Evolutionary conservation across 208 protist genomes (phyloP), one percentile per base, ranked within the genome.

Genomic region (Acanthamoeba lenticulata): DNA sequence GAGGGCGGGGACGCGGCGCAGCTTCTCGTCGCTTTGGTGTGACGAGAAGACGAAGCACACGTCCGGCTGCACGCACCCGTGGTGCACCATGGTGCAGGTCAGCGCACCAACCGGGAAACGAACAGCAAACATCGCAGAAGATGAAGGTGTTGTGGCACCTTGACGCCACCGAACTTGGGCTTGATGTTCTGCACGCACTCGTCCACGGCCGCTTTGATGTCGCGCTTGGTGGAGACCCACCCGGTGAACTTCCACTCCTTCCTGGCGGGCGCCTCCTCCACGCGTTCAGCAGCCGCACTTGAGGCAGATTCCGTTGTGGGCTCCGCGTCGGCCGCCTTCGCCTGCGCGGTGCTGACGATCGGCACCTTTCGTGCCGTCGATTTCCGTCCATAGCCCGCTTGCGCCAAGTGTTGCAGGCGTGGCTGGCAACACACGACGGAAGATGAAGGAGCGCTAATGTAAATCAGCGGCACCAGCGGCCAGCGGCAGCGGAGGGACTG

Each of bases 161-260:
- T 47, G 27, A 24, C 32, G 29, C 29, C 74, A 5, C 74, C 74
- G 45, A 85, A 85, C 32, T 85, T 85, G 13, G 74, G 74, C n/a
- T 29, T 3, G 4, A 85, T 85, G 74, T 85, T 85, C 32, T 47
- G 44, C n/a, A 85, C 74, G 32, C 74, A 85, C 45, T 85, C 74
- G 13, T 85, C 74, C 24, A 85, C 74, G 17, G 74, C 74, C 2
- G 74, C 74, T 34, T 55, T 47, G 44, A 85, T 85, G 44, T 85
- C 74, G 1, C 74, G n/a, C 74, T 85, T 85, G 38, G 74, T 57
- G 27, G 74, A 85, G 32, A 85, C 45, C 74, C 74, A 85, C 2
- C 74, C 74, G 5, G 74, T 85, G 74, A 85, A 85, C 55, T 85
- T 85, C 74, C 74, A 85, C 36, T 85, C 74, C 74, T 85, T 85